Evolutionary conservation across 495 filamentous ascomycete genomes (phyloP).

Genomic region (Aspergillus heteromorphus): DNA sequence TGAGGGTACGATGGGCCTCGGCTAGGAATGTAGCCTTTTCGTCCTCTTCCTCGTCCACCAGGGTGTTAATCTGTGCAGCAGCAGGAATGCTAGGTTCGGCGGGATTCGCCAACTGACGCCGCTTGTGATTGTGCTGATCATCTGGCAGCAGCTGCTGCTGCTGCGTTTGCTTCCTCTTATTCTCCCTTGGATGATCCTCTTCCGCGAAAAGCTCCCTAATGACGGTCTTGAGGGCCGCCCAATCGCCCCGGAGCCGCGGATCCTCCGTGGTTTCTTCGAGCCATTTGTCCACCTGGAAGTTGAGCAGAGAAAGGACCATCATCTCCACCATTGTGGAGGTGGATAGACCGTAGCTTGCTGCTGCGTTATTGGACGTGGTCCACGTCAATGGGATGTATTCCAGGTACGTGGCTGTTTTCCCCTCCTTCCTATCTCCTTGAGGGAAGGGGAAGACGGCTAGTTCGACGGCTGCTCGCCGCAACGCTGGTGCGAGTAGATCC

Average conservation of each 20-base stretch:
- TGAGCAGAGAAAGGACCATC: conserved; percentile 34
- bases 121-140: too few relatives aligned
- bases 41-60: too few relatives aligned
- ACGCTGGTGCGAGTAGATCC: conserved; percentile 13
- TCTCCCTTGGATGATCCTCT: too few relatives aligned
- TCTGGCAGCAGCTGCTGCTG: too few relatives aligned
- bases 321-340: conserved; percentile 28
- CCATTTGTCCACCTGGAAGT: conserved; percentile 36
- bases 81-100: too few relatives aligned
- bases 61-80: too few relatives aligned
- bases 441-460: conserved; percentile 22
- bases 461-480: conserved; percentile 2
- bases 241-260: too few relatives aligned
- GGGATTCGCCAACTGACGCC: too few relatives aligned
- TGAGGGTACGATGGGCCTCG: too few relatives aligned
- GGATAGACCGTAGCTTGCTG: neutral
- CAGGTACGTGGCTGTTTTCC: conserved; percentile 29
- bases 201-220: conserved; percentile 8
- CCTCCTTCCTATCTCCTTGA: conserved; percentile 3
- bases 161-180: too few relatives aligned
- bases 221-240: conserved; percentile 22
- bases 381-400: conserved; percentile 34
- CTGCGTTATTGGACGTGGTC: conserved; percentile 21
- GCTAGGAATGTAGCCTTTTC: too few relatives aligned
- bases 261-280: neutral